Evolutionary conservation across 1,284 basidiomycete genomes (phyloP).

Genomic region (Phenoliferia sp.): DNA sequence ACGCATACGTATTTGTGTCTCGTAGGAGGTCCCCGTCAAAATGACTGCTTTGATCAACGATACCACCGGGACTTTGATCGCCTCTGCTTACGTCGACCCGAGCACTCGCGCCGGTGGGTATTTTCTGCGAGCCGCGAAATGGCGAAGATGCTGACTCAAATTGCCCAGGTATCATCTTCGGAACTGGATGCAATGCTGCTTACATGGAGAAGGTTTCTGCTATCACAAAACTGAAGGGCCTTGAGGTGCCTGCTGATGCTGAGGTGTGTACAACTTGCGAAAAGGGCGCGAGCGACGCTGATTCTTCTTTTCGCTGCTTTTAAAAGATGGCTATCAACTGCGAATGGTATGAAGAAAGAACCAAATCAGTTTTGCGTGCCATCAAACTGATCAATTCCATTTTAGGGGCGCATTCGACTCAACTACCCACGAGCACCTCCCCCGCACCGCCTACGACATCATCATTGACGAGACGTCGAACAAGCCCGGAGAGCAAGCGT

Average conservation of each 20-base stretch:
- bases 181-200: constrained; percentile 96
- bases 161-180: constrained; percentile 95
- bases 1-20: background rate
- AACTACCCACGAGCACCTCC: constrained; percentile 78
- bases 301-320: background rate
- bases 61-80: constrained; percentile 94
- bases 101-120: constrained; percentile 66
- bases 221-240: constrained; percentile 68
- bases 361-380: background rate
- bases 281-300: background rate
- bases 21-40: constrained; percentile 56
- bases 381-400: constrained; percentile 42
- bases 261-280: constrained; percentile 38
- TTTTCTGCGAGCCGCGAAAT: background rate
- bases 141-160: constrained; percentile 59
- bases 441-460: constrained; percentile 88
- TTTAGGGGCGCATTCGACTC: constrained; percentile 87
- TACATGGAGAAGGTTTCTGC: constrained; percentile 73
- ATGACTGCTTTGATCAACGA: constrained; percentile 90
- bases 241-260: constrained; percentile 51
- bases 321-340: constrained; percentile 92
- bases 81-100: constrained; percentile 91
- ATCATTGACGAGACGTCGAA: constrained; percentile 90
- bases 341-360: constrained; percentile 57
- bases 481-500: constrained; percentile 92